A percentile compares a stretch with the other conserved stretches of the same genome.
Conservation (phyloP, 2,329 filamentous ascomycete genomes). For the Penicillium polonicum region DNA sequence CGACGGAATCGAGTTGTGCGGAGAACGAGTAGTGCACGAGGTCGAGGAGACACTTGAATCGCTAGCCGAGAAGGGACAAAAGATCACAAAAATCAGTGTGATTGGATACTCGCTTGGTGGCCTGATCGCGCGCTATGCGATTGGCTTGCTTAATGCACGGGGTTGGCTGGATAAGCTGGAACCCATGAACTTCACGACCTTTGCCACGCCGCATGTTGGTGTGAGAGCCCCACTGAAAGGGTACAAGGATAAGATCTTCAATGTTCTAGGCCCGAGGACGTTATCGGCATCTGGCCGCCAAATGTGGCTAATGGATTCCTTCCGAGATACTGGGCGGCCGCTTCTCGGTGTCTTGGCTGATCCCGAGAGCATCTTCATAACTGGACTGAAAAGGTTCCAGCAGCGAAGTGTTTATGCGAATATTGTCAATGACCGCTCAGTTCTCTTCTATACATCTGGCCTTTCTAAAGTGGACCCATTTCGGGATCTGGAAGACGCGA, state of each 20-base stretch:
- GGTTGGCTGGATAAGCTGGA: slow-evolving; percentile 76
- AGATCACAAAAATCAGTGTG: slow-evolving; percentile 78
- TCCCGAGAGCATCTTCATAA: slow-evolving; percentile 79
- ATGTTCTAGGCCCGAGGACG: slow-evolving; percentile 77
- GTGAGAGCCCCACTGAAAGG: slow-evolving; percentile 68
- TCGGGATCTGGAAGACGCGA: slow-evolving; percentile 63
- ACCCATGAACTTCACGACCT: slow-evolving; percentile 92
- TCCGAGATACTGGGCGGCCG: slow-evolving; percentile 77
- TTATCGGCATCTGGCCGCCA: slow-evolving; percentile 82
- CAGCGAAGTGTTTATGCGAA: slow-evolving; percentile 80
- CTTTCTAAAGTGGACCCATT: slow-evolving; percentile 79
- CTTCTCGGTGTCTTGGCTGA: slow-evolving; percentile 80
- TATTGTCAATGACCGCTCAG: slow-evolving; percentile 78
- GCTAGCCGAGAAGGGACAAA: slow-evolving; percentile 61
- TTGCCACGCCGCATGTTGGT: slow-evolving; percentile 81
- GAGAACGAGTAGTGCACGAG: slow-evolving; percentile 63
- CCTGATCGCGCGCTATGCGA: slow-evolving; percentile 78
- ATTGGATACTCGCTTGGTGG: slow-evolving; percentile 89
- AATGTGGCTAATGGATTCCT: slow-evolving; percentile 81
- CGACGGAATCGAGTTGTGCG: slow-evolving; percentile 67
- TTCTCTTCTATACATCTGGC: slow-evolving; percentile 77
- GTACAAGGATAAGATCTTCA: slow-evolving; percentile 68
- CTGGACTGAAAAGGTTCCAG: slow-evolving; percentile 72
- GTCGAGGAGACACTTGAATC: slow-evolving; percentile 59
- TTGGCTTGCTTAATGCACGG: slow-evolving; percentile 78